These are phyloP conservation scores for Dendrobium chrysotoxum DNA, from an alignment of 106 monocot genomes.

Conservation along the genomic window DNA sequence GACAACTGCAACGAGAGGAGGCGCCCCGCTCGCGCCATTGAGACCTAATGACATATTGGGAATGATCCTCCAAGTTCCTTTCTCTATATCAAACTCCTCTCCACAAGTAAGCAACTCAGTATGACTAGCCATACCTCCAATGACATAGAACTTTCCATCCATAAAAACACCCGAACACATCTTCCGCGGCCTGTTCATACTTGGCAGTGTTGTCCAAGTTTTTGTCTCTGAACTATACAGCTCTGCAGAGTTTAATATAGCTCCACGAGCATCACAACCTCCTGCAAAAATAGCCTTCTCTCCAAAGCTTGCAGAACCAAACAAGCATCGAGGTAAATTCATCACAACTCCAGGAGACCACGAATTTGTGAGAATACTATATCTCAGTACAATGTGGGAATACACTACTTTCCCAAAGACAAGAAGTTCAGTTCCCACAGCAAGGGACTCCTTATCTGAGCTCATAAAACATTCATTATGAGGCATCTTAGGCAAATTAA, in stretches of 20 bases:
- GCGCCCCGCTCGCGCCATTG: conserved; percentile 62
- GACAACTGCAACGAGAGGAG: conserved; percentile 77
- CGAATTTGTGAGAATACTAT: conserved; percentile 62
- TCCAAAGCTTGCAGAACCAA: conserved; percentile 76
- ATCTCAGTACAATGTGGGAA: conserved; percentile 46
- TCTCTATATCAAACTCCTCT: conserved; percentile 68
- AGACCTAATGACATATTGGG: conserved; percentile 53
- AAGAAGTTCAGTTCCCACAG: conserved; percentile 74
- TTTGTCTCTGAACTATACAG: conserved; percentile 66
- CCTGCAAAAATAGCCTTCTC: conserved; percentile 74
- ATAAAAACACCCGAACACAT: conserved; percentile 86
- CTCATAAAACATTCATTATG: conserved; percentile 73
- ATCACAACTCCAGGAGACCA: conserved; percentile 62
- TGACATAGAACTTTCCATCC: conserved; percentile 83
- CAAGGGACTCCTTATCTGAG: conserved; percentile 81
- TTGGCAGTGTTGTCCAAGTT: conserved; percentile 61
- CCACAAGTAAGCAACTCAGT: conserved; percentile 53
- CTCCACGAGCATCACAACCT: conserved; percentile 40
- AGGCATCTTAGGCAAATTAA: conserved; percentile 60
- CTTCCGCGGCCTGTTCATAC: conserved; percentile 54
- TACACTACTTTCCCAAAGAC: conserved; percentile 66
- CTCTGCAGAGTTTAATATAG: conserved; percentile 54
- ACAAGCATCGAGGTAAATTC: conserved; percentile 71
- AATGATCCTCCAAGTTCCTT: conserved; percentile 57
- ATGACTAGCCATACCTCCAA: conserved; percentile 52